Base-by-base conservation (phyloP, 352 stramenopile genomes). In the Pythium volutum region DNA sequence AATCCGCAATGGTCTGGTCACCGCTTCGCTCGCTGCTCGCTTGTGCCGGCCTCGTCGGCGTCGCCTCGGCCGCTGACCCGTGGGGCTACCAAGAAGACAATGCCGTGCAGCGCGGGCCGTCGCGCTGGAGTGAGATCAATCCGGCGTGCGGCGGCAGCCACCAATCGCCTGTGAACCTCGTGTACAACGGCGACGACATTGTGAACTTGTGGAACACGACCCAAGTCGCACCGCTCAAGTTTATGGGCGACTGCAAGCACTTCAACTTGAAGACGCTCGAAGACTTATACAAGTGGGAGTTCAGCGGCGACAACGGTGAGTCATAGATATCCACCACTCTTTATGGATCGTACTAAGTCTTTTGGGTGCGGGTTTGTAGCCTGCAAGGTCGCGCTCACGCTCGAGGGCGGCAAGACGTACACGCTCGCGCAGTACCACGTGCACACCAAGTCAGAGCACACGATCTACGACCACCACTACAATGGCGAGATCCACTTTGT, bases 401-500 rank as follows among this genome's bases (percentile, higher is more conserved):
- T 84, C 33, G 65, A 77, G 42, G 55, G 74, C 27, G 71, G 49
- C 23, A 71, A 72, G 31, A 73, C 67, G 29, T 88, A 86, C 49
- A 62, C 66, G 38, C 61, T 89, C n/a, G 56, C 56, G n/a, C 75
- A 89, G 57, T 89, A 87, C 64, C 78, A 88, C 64, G 38, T 82
- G 20, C 78, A 88, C 70, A 69, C 72, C 26, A 74, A 70, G 29
- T 84, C 75, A 14, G 78, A 88, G 66, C 78, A 88, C 69, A 85
- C 74, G 20, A 45, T 88, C 23, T 71, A 85, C 54, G 75, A 70
- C 25, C 70, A 81, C 27, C 39, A 74, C 25, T 62, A 79, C 39
- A 75, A 71, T 27, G 78, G 67, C 33, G 75, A 85, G 57, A 74
- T 84, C 41, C 78, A 88, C 69, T 88, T 88, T 57, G 76, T 88